phyloP scores from a whole-genome alignment of 1,284 basidiomycete genomes.

The Trametes sp. region DNA sequence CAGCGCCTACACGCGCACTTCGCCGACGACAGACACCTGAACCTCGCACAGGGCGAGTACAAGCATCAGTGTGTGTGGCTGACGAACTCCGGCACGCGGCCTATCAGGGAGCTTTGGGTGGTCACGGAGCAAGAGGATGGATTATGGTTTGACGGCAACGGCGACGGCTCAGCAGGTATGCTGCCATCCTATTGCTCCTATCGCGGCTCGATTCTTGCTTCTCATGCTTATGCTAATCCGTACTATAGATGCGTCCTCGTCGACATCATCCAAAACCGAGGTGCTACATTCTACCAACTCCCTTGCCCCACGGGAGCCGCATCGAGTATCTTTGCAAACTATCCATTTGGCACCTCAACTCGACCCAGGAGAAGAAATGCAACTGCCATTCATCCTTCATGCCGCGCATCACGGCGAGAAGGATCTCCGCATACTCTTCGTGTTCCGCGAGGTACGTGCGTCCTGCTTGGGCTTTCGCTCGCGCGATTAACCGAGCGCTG shows the following conservation, averaged over 20 bases:
- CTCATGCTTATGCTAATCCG: not conserved
- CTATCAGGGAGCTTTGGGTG: conserved; percentile 74
- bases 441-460: conserved; percentile 71
- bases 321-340: conserved; percentile 50
- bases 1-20: conserved; percentile 66
- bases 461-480: conserved; percentile 3
- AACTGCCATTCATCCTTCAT: conserved; percentile 61
- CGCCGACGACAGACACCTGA: conserved; percentile 57
- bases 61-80: conserved; percentile 61
- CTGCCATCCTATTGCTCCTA: not conserved
- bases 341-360: conserved; percentile 48
- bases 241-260: conserved; percentile 20
- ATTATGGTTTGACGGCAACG: conserved; percentile 55
- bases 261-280: conserved; percentile 38
- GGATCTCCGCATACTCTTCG: conserved; percentile 66
- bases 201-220: no score
- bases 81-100: conserved; percentile 63
- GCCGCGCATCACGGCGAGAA: conserved; percentile 55
- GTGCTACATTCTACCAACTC: conserved; percentile 62
- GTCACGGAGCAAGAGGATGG: conserved; percentile 65
- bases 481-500: conserved; percentile 13
- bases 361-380: conserved; percentile 53
- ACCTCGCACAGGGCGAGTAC: conserved; percentile 70
- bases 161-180: conserved; percentile 25
- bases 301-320: conserved; percentile 55